Conservation (phyloP, 192 early-diverging fungal species). For the Backusella circina region DNA sequence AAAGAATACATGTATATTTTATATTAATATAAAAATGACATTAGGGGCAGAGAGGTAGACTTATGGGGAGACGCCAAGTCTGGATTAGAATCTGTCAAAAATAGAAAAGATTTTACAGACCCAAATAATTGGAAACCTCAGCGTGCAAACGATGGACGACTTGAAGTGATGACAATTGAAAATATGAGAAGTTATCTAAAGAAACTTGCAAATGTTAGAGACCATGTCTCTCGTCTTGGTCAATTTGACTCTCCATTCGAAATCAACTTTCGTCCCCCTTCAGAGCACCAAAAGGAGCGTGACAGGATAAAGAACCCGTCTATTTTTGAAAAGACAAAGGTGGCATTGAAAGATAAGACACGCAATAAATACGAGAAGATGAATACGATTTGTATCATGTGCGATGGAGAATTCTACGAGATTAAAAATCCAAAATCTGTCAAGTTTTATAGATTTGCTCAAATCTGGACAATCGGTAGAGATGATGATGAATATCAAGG, state of each 20-base stretch:
- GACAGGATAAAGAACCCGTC: conserved; percentile 21
- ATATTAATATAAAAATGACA: neutral
- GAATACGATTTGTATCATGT: conserved; percentile 64
- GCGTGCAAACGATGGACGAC: conserved; percentile 60
- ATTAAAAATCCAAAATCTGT: conserved; percentile 56
- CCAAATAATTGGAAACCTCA: conserved; percentile 58
- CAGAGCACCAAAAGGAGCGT: conserved; percentile 16
- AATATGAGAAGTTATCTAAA: conserved; percentile 63
- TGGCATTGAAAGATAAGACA: conserved; percentile 22
- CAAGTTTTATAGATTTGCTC: conserved; percentile 57
- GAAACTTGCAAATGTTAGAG: conserved; percentile 45
- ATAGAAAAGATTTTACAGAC: conserved; percentile 49
- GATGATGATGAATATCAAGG: conserved; percentile 11
- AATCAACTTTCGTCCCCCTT: conserved; percentile 48
- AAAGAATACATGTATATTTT: neutral
- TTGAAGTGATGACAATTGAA: conserved; percentile 65
- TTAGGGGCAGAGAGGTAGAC: conserved; percentile 61
- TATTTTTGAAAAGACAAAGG: conserved; percentile 2
- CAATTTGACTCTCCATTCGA: conserved; percentile 57
- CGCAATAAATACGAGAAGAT: conserved; percentile 22
- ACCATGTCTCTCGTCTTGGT: conserved; percentile 61
- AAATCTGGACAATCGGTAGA: conserved; percentile 62
- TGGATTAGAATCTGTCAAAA: conserved; percentile 38
- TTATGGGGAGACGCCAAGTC: conserved; percentile 58
- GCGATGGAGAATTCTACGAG: conserved; percentile 78